A percentile compares a stretch with the other conserved stretches of the same genome.
Conservation (phyloP, 352 stramenopile species). For the Pythium myriotylum region DNA sequence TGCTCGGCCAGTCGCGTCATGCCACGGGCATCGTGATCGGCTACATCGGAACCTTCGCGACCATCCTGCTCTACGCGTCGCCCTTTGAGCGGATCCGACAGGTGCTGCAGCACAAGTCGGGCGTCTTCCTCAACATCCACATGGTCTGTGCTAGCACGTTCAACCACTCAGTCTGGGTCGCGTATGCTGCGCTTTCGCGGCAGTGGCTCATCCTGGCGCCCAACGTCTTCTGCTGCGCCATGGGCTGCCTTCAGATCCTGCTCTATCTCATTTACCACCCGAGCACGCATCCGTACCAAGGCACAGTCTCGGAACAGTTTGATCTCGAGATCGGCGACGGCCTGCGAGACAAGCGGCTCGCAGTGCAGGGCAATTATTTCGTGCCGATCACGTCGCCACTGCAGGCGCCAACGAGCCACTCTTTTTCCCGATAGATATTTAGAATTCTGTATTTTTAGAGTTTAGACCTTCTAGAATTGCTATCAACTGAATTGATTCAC, state of each 20-base stretch:
- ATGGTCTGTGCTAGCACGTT: constrained; percentile 48
- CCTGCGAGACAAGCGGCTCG: too few relatives aligned
- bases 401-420: not conserved
- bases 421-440: too few relatives aligned
- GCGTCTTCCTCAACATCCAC: constrained; percentile 51
- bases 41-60: constrained; percentile 44
- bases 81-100: constrained; percentile 56
- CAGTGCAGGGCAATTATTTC: constrained; percentile 8
- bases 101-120: constrained; percentile 49
- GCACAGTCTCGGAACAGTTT: constrained; percentile 1
- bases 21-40: constrained; percentile 33
- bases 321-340: constrained; percentile 9
- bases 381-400: constrained; percentile 17
- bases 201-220: constrained; percentile 60
- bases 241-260: constrained; percentile 38
- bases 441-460: too few relatives aligned
- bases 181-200: constrained; percentile 38
- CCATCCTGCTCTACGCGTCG: constrained; percentile 56
- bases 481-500: too few relatives aligned
- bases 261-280: constrained; percentile 55
- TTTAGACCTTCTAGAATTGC: too few relatives aligned
- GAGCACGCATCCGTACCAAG: constrained; percentile 40
- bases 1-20: constrained; percentile 33
- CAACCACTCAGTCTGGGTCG: constrained; percentile 57
- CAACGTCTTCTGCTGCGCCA: constrained; percentile 40